Percentiles rank a stretch among this genome's conserved stretches.
phyloP scores from a whole-genome alignment of 2,329 filamentous ascomycete genomes.

The Botrytis byssoidea region DNA sequence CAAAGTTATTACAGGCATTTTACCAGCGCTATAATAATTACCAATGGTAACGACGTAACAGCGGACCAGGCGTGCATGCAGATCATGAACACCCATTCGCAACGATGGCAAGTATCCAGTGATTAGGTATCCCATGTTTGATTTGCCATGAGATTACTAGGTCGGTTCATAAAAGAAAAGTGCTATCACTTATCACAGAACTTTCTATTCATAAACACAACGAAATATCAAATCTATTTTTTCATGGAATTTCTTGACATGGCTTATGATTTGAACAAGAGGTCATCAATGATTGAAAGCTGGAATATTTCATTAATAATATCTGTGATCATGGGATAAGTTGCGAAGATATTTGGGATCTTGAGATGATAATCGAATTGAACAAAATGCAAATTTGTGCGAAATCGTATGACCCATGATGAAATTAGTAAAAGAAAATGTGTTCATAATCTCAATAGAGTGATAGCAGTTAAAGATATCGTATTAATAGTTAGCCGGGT shows the following conservation, averaged over 20 bases:
- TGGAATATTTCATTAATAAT: too few relatives aligned
- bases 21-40: too few relatives aligned
- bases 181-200: background rate
- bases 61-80: background rate
- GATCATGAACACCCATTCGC: background rate
- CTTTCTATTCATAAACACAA: background rate
- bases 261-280: too few relatives aligned
- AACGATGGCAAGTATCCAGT: background rate
- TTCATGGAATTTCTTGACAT: too few relatives aligned
- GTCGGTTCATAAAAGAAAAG: background rate
- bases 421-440: background rate
- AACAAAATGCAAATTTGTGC: background rate
- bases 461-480: background rate
- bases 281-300: too few relatives aligned
- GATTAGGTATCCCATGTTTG: background rate
- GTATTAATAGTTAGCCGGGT: background rate
- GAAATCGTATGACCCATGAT: background rate
- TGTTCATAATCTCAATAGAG: background rate
- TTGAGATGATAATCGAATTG: background rate
- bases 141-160: background rate
- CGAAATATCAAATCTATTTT: too few relatives aligned
- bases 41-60: background rate
- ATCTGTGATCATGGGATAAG: background rate
- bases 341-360: background rate
- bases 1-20: too few relatives aligned